Percentiles rank a stretch among this genome's conserved stretches.
Conservation (phyloP, 176 grass and related monocot genomes). For the Zea luxurians region DNA sequence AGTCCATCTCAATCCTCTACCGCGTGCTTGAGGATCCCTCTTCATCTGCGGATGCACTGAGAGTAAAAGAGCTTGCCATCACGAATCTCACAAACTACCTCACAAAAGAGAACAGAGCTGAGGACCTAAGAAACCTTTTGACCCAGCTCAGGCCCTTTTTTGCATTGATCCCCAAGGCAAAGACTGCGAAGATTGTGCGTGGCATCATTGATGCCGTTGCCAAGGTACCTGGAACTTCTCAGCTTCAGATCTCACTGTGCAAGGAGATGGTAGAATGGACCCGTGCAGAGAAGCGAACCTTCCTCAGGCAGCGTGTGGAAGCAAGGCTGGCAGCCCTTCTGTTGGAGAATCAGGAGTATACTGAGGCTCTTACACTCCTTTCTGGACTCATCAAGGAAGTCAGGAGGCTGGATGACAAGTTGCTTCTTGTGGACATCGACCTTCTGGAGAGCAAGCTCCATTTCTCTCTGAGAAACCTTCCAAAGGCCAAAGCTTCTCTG, state of each 20-base stretch:
- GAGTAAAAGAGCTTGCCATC: constrained; percentile 74
- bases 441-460: constrained; percentile 89
- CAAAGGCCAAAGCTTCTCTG: constrained; percentile 80
- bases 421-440: constrained; percentile 87
- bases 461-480: constrained; percentile 81
- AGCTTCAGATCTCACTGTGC: constrained; percentile 80
- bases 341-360: constrained; percentile 76
- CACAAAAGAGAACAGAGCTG: constrained; percentile 69
- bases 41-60: constrained; percentile 61
- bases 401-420: constrained; percentile 81
- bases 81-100: constrained; percentile 71
- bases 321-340: constrained; percentile 73
- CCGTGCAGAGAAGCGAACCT: constrained; percentile 75
- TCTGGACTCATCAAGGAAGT: constrained; percentile 84
- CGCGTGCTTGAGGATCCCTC: constrained; percentile 59
- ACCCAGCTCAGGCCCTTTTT: constrained; percentile 80
- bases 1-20: constrained; percentile 84
- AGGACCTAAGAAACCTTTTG: constrained; percentile 73
- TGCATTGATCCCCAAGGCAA: constrained; percentile 78
- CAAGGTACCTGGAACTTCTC: constrained; percentile 79
- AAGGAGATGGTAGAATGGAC: constrained; percentile 91
- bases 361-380: constrained; percentile 68
- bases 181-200: constrained; percentile 86
- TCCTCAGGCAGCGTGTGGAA: constrained; percentile 82
- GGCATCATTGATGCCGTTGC: constrained; percentile 71